Evolutionary conservation across 164 flowering plant genomes (phyloP).

Genomic region (Magnolia changhungtana): DNA sequence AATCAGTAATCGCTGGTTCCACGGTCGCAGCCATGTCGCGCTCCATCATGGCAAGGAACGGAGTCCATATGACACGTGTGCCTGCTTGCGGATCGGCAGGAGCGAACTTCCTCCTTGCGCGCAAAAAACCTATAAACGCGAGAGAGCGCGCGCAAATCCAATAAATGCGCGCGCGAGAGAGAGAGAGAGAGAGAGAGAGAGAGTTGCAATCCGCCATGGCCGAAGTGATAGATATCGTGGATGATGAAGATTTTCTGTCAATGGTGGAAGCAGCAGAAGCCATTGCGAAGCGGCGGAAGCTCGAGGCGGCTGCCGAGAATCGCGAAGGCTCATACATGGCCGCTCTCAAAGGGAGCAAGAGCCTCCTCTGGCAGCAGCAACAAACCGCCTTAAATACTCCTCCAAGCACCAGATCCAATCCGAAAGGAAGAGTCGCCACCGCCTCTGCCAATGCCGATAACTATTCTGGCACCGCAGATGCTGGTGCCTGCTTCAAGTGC

Average conservation of each 20-base stretch:
- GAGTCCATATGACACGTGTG: too few relatives aligned
- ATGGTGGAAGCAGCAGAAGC: slow-evolving; percentile 33
- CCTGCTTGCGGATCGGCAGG: too few relatives aligned
- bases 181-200: background rate
- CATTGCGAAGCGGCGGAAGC: slow-evolving; percentile 29
- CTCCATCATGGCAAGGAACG: too few relatives aligned
- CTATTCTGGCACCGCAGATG: background rate
- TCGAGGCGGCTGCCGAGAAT: background rate
- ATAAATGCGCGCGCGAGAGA: background rate
- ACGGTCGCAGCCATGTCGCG: too few relatives aligned
- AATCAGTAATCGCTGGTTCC: too few relatives aligned
- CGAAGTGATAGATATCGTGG: background rate
- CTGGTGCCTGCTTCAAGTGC: slow-evolving; percentile 37
- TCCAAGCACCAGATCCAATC: background rate
- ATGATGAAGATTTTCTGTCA: slow-evolving; percentile 35
- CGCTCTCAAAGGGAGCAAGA: slow-evolving; percentile 34
- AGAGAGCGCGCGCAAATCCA: background rate
- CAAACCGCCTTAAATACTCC: background rate
- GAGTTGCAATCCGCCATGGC: background rate
- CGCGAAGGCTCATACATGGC: slow-evolving; percentile 35
- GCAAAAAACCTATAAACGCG: background rate
- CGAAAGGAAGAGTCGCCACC: background rate
- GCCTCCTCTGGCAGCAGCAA: slow-evolving; percentile 20
- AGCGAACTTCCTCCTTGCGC: too few relatives aligned
- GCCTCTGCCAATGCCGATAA: background rate